Evolutionary conservation across 176 grass and related monocot species (phyloP).

Genomic region (Oryza glaberrima): DNA sequence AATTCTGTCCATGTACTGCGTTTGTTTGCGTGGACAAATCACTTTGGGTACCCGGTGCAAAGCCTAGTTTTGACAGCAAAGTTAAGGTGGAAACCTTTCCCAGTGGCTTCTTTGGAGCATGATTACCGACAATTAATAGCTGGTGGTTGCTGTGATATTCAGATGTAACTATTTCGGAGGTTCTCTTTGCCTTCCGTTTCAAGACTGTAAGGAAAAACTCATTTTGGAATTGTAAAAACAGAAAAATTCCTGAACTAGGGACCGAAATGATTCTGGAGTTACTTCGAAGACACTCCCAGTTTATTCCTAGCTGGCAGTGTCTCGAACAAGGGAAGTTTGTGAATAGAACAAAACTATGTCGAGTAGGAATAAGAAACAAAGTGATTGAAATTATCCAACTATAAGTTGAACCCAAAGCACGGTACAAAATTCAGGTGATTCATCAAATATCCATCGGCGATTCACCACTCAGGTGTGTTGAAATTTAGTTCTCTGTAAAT

Average conservation of each 20-base stretch:
- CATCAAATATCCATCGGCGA: background rate
- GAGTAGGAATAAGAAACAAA: constrained; percentile 26
- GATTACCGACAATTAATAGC: constrained; percentile 34
- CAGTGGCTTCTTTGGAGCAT: background rate
- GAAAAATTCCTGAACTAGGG: background rate
- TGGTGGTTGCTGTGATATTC: constrained; percentile 8
- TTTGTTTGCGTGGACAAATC: constrained; percentile 45
- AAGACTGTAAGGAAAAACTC: background rate
- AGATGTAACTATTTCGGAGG: background rate
- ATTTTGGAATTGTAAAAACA: background rate
- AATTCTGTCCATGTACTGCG: constrained; percentile 36
- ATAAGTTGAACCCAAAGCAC: background rate
- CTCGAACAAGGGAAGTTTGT: constrained; percentile 28
- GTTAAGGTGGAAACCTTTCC: background rate
- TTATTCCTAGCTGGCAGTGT: constrained; percentile 40
- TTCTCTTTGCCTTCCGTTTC: background rate
- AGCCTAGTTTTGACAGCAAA: constrained; percentile 31
- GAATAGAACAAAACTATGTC: constrained; percentile 22
- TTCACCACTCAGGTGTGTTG: background rate
- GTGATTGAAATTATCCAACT: constrained; percentile 24
- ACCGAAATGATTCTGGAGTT: constrained; percentile 49
- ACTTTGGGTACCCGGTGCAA: constrained; percentile 15
- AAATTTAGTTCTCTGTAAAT: constrained; percentile 10
- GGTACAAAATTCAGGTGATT: constrained; percentile 19
- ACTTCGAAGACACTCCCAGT: constrained; percentile 49